Evolutionary conservation across 768 basidiomycete species (phyloP), one percentile per base, ranked within the genome.

Genomic region (Suillus subluteus): DNA sequence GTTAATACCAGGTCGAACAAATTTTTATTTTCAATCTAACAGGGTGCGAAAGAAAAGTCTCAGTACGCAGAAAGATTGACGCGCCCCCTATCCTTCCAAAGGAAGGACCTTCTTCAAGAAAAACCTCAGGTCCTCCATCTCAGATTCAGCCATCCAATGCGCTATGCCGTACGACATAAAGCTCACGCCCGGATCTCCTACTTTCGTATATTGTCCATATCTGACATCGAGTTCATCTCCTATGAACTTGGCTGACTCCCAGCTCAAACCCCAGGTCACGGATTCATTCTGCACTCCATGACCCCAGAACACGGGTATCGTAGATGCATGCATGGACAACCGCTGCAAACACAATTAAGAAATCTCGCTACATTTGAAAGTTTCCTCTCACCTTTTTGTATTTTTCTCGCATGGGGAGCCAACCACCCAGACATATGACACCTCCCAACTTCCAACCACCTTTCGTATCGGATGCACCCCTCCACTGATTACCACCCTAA

Each of bases 301-400:
- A 8, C 90, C 94, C 88, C 91, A 94, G 76, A 96, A 96, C 46
- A 95, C 83, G 1, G 93, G 90, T 13, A 87, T 81, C 18, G 82
- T 76, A 21, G 84, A 82, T 43, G 83, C 74, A 83, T 91, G 86
- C 89, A 91, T 64, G 8, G 64, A 65, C 58, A 83, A 73, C 84
- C 91, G 86, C 90, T 92, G 67, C 16, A 63, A 68, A 59, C 41
- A 38, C 40, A 44, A 4, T 21, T 41, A 23, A 35, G 44, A 44
- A 21, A 58, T 30, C 12, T 44, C 6, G 32, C 35, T 32, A 37
- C 8, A 35, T 43, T 30, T n/a, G 37, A 70, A 48, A 46, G 23
- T 26, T 30, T 41, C 41, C 35, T 46, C 88, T 65, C 64, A 91
- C 91, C 59, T 80, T 77, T 74, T 88, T 87, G 69, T 93, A 83